Evolutionary conservation across 495 filamentous ascomycete genomes (phyloP), one percentile per base, ranked within the genome.

Genomic region (Polyplosphaeria fusca): DNA sequence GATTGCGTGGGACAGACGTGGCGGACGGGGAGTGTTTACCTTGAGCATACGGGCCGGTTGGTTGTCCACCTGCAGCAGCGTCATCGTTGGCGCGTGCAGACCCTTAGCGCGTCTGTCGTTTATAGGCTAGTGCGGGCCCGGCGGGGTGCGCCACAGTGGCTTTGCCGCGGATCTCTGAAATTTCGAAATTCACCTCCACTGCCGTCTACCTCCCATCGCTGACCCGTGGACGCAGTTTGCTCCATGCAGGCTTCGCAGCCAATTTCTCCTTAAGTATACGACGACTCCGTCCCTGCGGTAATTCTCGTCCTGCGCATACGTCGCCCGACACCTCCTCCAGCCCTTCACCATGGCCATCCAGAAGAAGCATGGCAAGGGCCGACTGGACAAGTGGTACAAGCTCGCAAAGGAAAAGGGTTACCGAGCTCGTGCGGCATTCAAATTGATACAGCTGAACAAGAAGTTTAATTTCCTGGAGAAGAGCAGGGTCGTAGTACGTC

Each of bases 311-410:
- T n/a, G n/a, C n/a, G n/a, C n/a, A n/a, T n/a, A n/a, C n/a, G n/a
- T n/a, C 4, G 24, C 9, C n/a, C 45, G 32, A 3, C 45, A n/a
- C 5, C 22, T 26, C 22, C 32, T 23, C 23, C 7, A 26, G n/a
- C 28, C 35, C 27, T 27, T 46, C 44, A 38, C 39, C 24, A 98
- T 98, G 93, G 92, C 87, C 64, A 91, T 96, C 64, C 93, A 97
- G 70, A 98, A 98, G 79, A 98, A 98, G 82, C 87, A 95, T 74
- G 93, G 91, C 77, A 99, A 99, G 80, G 93, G 93, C 71, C 92
- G 93, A 80, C 83, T 98, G 56, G 93, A 98, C 77, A 96, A 97
- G 76, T 97, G 91, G 90, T 68, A 68, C 74, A 87, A 87, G 65
- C 81, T 99, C 59, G 94, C 93, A 55, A 97, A 97, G 71, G 93